Evolutionary conservation across 148 eudicot genomes (phyloP), one percentile per base, ranked within the genome.

Genomic region (Silene conica): DNA sequence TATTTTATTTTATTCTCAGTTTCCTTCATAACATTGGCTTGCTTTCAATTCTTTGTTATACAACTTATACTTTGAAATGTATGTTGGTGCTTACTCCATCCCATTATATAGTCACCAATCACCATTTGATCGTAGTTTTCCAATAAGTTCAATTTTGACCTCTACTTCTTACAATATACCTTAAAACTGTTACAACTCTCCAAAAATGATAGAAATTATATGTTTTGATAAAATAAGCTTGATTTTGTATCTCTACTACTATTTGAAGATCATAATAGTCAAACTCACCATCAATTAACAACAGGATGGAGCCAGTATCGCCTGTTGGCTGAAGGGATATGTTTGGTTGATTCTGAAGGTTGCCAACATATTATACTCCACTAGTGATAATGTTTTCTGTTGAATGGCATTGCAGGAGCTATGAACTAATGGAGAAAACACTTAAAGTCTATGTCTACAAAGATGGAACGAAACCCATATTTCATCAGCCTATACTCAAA

Each of bases 401-500:
- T 63, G 73, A 60, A 64, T 73, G 73, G 59, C 67, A n/a, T 74
- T 74, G 64, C 81, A 94, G 98, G 96, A 94, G 98, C 86, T 94
- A 91, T 79, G 93, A 91, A 78, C 79, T 89, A 56, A 94, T 94
- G 97, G 96, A 91, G 78, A 87, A 81, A 16, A 84, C 80, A 41
- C 86, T 89, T 64, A 91, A 87, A 76, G 85, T 94, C 28, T 94
- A 91, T 66, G 83, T 89, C 10, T 91, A 94, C 79, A 91, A 72
- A 76, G 97, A 89, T 20, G 98, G 98, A 18, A 85, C 79, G 67
- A 91, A 83, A 71, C 97, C 97, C 23, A 91, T 94, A 45, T 94
- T 94, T 83, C 98, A 94, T 78, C 95, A 88, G 61, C 96, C 98
- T n/a, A 75, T 86, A 66, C 89, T 93, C 41, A 90, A 87, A 79